Base-by-base conservation (phyloP, 768 basidiomycete genomes). In the Russula griseocarnosa region DNA sequence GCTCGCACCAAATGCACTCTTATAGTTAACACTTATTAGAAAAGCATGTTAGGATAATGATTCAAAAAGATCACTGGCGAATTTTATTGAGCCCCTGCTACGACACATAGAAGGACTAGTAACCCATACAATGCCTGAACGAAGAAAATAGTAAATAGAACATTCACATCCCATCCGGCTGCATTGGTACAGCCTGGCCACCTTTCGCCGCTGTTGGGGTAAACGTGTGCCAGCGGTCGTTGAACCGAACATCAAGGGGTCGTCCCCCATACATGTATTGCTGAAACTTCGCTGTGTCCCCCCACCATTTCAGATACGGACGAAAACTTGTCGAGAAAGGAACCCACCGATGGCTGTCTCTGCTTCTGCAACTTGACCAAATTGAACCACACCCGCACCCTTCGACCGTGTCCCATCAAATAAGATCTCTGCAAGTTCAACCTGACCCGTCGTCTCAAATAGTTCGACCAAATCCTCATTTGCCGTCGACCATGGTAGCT, bases 401-500 rank as follows among this genome's bases (percentile, higher is more conserved):
- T 97, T 97, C 55, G 91, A 93, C 60, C 96, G 86, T 0, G 53
- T 55, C 22, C 53, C 53, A 22, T 55, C 53, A 38, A 55, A 55
- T 34, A 55, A 55, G 22, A 55, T 55, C 14, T 55, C 53, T 38
- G 96, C 96, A 38, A 93, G 79, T 71, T 94, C 90, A 40, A 99
- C 96, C 69, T 89, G 88, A 11, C 95, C 96, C 0, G 95, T 97
- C 38, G 96, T 99, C 79, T 98, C 95, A 70, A 99, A 99, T 22
- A 99, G 76, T 76, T 99, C 96, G 24, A 99, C 95, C 50, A 99
- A 78, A 73, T 99, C 96, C 73, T 99, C 96, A 73, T 99, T 98
- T 8, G 96, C 94, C 51, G 96, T 99, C 11, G 96, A 98, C 95
- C 95, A 99, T 1, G 96, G 96, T 20, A 99, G 77, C 96, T 98